These are phyloP conservation scores for Schoenoplectus triqueter DNA, from an alignment of 202 grass and related monocot species.

Conservation along the genomic window DNA sequence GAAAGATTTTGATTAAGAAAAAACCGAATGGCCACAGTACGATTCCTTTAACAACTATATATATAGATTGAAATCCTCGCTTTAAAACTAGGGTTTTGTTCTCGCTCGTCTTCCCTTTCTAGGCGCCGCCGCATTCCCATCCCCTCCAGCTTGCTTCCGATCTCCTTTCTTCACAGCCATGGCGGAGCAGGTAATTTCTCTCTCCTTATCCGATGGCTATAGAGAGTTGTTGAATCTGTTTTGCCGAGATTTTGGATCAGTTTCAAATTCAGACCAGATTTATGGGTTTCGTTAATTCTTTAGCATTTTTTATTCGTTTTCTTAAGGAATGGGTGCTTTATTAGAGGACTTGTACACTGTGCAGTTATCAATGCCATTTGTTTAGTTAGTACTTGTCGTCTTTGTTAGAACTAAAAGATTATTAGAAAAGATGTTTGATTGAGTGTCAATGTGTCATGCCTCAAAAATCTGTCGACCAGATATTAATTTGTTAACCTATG, in stretches of 20 bases:
- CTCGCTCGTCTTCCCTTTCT: conserved; percentile 11
- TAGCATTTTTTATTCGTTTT: neutral
- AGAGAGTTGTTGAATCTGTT: neutral
- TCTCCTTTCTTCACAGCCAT: conserved; percentile 27
- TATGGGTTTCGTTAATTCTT: neutral
- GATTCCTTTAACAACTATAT: neutral
- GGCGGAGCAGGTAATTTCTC: conserved; percentile 42
- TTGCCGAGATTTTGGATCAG: neutral
- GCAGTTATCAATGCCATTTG: neutral
- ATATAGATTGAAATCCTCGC: conserved; percentile 16
- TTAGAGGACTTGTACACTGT: neutral
- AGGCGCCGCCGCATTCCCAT: neutral
- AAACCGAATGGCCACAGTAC: too few relatives aligned
- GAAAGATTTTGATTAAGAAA: too few relatives aligned
- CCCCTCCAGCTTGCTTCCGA: conserved; percentile 6
- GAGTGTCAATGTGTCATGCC: neutral
- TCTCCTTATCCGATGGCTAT: neutral
- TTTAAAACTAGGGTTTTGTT: conserved; percentile 44
- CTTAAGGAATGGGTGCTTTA: neutral
- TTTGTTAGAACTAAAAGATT: conserved; percentile 13
- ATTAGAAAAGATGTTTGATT: neutral
- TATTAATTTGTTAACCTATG: neutral
- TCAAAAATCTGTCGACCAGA: neutral
- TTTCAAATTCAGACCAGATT: neutral
- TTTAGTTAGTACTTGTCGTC: neutral